Percentiles rank a stretch among this genome's conserved stretches.
phyloP scores from a whole-genome alignment of 768 basidiomycete species.

The Suillus luteus region DNA sequence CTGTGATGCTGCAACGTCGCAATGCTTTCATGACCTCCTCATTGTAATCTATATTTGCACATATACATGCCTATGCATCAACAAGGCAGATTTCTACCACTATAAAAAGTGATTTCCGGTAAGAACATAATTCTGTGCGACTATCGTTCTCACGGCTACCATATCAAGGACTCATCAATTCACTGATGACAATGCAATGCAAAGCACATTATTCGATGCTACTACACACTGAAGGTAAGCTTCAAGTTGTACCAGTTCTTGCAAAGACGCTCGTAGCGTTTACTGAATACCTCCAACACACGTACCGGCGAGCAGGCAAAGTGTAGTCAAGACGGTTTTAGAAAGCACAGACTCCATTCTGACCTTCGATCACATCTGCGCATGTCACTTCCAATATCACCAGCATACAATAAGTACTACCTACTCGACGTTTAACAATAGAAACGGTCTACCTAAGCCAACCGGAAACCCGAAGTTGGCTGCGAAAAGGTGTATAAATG shows the following conservation, averaged over 20 bases:
- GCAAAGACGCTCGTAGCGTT: not conserved
- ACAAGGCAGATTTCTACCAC: no score
- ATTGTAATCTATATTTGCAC: no score
- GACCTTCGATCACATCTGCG: not conserved
- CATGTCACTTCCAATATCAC: not conserved
- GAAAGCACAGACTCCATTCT: not conserved
- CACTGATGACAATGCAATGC: not conserved
- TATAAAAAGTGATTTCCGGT: no score
- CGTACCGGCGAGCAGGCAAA: not conserved
- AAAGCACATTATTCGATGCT: not conserved
- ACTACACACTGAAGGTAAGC: not conserved
- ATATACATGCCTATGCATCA: no score
- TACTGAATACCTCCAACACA: not conserved
- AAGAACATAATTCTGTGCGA: no score
- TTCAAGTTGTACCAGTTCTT: not conserved
- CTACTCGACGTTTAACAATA: constrained; percentile 11
- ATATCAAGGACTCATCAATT: no score
- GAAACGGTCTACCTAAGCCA: constrained; percentile 10
- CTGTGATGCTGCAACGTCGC: no score
- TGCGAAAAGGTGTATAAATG: constrained; percentile 7
- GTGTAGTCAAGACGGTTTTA: not conserved
- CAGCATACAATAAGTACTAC: constrained; percentile 4
- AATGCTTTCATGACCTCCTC: no score
- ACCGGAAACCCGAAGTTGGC: not conserved
- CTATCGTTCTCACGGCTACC: no score